Evolutionary conservation across 495 filamentous ascomycete species (phyloP).

Genomic region (Coniosporium apollinis): DNA sequence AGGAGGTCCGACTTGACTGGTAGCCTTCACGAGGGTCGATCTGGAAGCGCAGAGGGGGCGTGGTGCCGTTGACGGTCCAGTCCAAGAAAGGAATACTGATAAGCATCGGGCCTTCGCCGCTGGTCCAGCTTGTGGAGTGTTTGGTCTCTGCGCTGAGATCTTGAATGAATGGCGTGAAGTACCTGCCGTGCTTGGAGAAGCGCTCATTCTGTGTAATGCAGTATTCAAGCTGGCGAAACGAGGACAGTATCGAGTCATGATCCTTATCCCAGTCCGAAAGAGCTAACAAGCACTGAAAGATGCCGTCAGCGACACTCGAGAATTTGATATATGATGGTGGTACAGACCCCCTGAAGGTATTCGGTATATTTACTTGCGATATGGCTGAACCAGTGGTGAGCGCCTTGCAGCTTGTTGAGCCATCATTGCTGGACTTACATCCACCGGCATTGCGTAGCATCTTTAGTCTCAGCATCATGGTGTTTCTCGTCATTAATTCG

Average conservation of each 20-base stretch:
- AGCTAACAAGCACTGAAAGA: conserved; percentile 10
- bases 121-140: not conserved
- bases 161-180: conserved; percentile 24
- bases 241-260: conserved; percentile 1
- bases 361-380: conserved; percentile 24
- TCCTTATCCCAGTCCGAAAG: conserved; percentile 13
- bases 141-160: conserved; percentile 4
- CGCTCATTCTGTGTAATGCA: conserved; percentile 20
- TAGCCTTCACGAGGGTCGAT: conserved; percentile 23
- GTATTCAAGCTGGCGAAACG: conserved; percentile 16
- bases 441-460: conserved; percentile 19
- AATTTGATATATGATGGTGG: not conserved
- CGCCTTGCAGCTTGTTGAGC: not conserved
- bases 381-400: conserved; percentile 8
- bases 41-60: conserved; percentile 23
- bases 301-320: not conserved
- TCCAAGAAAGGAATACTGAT: conserved; percentile 24
- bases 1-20: conserved; percentile 15
- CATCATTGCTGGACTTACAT: conserved; percentile 8
- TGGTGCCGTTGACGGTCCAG: conserved; percentile 18
- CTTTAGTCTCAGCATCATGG: conserved; percentile 9
- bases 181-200: conserved; percentile 25
- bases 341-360: conserved; percentile 18
- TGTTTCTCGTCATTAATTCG: conserved; percentile 13
- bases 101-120: conserved; percentile 14